Percentiles rank a stretch among this genome's conserved stretches.
phyloP scores from a whole-genome alignment of 2,329 filamentous ascomycete species.

The Westerdykella aurantiaca region DNA sequence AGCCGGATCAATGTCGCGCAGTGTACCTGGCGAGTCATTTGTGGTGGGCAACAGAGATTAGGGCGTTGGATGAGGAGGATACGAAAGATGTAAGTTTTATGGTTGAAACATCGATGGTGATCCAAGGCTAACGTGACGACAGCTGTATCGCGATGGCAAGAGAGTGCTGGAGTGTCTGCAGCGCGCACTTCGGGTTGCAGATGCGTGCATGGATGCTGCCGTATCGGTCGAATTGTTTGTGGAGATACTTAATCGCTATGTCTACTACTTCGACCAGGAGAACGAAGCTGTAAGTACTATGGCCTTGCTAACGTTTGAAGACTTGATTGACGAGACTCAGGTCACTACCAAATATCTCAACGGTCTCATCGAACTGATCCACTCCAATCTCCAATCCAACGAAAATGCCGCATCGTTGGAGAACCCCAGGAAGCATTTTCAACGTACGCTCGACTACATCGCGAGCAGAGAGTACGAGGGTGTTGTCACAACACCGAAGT shows the following conservation, averaged over 20 bases:
- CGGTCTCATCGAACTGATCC: constrained; percentile 94
- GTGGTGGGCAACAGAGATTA: constrained; percentile 92
- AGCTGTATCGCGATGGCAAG: constrained; percentile 94
- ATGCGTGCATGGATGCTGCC: constrained; percentile 98
- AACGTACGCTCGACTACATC: constrained; percentile 92
- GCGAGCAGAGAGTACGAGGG: constrained; percentile 87
- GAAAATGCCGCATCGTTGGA: constrained; percentile 79
- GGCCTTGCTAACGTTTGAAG: not conserved
- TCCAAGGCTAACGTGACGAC: constrained; percentile 9
- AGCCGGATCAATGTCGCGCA: constrained; percentile 94
- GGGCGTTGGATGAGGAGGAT: constrained; percentile 71
- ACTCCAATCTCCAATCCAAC: constrained; percentile 86
- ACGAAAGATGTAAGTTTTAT: constrained; percentile 61
- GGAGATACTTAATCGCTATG: constrained; percentile 95
- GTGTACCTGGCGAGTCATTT: constrained; percentile 95
- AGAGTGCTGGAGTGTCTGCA: constrained; percentile 94
- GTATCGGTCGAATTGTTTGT: constrained; percentile 97
- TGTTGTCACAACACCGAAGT: constrained; percentile 64
- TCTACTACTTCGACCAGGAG: constrained; percentile 99
- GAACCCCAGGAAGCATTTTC: constrained; percentile 86
- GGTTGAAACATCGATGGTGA: not conserved
- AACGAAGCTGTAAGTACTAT: constrained; percentile 72
- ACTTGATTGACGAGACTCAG: constrained; percentile 33
- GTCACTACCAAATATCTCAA: constrained; percentile 97
- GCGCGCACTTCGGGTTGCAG: constrained; percentile 87